Base-by-base conservation (phyloP, 371 early-diverging fungal species). In the Haplosporangium sp. region DNA sequence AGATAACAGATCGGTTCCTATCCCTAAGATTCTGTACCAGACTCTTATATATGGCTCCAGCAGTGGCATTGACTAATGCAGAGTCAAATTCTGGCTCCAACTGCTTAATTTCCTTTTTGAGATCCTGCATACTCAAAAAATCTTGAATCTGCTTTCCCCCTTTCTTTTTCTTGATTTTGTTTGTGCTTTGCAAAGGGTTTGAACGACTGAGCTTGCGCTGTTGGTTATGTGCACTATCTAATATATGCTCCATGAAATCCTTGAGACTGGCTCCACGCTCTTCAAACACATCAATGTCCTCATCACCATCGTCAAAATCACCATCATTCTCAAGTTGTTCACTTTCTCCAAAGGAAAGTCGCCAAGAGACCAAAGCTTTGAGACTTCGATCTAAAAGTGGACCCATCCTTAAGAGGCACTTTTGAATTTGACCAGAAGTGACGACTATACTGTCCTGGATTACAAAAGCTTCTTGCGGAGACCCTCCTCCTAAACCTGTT, bases 51-150 rank as follows among this genome's bases (percentile, higher is more conserved):
- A 81, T 48, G 5, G 53, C 63, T 5, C 67, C 68, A 0, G 82
- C 71, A 7, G 69, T 48, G 8, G 72, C 69, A 20, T 69, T 72
- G 11, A 69, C 72, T 40, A 81, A 55, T n/a, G 48, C 72, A 4
- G 75, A 42, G 20, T 81, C 82, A 63, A 81, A 75, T n/a, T 81
- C 82, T 0, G 76, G 76, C 27, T 81, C 82, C 63, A 72, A n/a
- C 0, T 48, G 53, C 27, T 39, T 44, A 60, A 81, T 62, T 61
- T 81, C 82, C 0, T 68, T 69, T 40, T 69, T 65, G n/a, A 81
- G 42, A 35, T 81, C 75, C 40, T 68, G 68, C 8, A 81, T 44
- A 1, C 75, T 72, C 64, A 81, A 59, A 65, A 81, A 81, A 39
- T 81, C 82, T 13, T 75, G 75, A 27, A 72, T 65, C 38, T 59